Percentiles rank a stretch among this genome's conserved stretches.
Conservation (phyloP, 805 yeast genomes). For the Suhomyces sp. region DNA sequence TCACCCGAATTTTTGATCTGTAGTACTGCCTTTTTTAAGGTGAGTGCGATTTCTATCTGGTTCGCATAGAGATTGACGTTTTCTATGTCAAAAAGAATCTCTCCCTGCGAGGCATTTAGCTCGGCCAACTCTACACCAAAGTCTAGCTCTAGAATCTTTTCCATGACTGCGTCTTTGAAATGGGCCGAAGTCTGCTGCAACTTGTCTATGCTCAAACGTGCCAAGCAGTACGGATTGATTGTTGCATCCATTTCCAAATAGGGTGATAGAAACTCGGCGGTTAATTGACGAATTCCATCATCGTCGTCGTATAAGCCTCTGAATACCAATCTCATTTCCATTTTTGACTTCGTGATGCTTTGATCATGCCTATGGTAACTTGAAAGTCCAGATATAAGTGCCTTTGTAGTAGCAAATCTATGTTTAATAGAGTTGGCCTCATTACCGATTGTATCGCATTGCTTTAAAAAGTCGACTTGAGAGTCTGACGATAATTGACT, state of each 20-base stretch:
- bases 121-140: background rate
- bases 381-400: conserved; percentile 28
- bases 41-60: conserved; percentile 21
- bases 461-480: background rate
- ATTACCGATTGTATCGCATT: background rate
- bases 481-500: background rate
- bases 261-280: conserved; percentile 41
- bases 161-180: background rate
- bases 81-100: conserved; percentile 60
- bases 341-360: background rate
- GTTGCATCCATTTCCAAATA: background rate
- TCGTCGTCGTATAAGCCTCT: conserved; percentile 64
- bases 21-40: background rate
- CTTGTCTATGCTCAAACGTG: background rate
- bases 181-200: background rate
- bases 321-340: conserved; percentile 19
- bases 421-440: conserved; percentile 38
- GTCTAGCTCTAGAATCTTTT: background rate
- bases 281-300: conserved; percentile 48
- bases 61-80: conserved; percentile 65
- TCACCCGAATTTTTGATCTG: background rate
- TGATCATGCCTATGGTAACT: conserved; percentile 14
- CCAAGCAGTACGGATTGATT: conserved; percentile 6
- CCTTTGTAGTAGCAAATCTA: conserved; percentile 45
- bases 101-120: background rate